These are phyloP conservation scores for Hypoxylon sp. DNA, from an alignment of 2,329 filamentous ascomycete genomes.

Conservation along the genomic window DNA sequence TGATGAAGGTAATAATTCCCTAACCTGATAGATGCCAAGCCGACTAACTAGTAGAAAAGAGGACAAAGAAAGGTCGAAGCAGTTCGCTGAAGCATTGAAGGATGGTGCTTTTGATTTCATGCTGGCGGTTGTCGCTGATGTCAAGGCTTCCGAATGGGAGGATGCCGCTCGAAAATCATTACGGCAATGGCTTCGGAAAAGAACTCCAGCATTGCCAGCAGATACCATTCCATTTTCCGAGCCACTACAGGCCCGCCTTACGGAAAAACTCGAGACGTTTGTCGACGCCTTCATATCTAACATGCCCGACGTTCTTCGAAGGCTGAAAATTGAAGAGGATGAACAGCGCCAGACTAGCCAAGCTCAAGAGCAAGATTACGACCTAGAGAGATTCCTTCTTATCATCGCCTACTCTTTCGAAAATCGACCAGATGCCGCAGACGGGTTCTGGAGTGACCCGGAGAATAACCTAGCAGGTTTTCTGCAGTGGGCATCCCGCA, in stretches of 20 bases:
- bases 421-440: slow-evolving; percentile 83
- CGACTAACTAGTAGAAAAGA: slow-evolving; percentile 64
- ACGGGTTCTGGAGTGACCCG: slow-evolving; percentile 90
- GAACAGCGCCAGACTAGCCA: slow-evolving; percentile 80
- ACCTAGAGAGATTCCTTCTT: slow-evolving; percentile 90
- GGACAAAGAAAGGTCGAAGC: slow-evolving; percentile 76
- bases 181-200: slow-evolving; percentile 84
- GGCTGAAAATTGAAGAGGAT: slow-evolving; percentile 88
- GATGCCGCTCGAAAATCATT: slow-evolving; percentile 88
- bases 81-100: slow-evolving; percentile 82
- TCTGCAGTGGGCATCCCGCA: slow-evolving; percentile 94
- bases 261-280: slow-evolving; percentile 87
- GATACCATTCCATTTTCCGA: slow-evolving; percentile 78
- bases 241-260: slow-evolving; percentile 78
- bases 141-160: slow-evolving; percentile 85
- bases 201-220: slow-evolving; percentile 76
- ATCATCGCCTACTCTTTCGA: slow-evolving; percentile 95
- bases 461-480: slow-evolving; percentile 96
- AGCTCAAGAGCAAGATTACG: slow-evolving; percentile 74
- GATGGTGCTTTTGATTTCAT: slow-evolving; percentile 95
- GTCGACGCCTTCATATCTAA: slow-evolving; percentile 95
- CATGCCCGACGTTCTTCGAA: slow-evolving; percentile 90
- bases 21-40: slow-evolving; percentile 31
- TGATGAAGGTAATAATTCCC: slow-evolving; percentile 61
- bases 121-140: slow-evolving; percentile 84